Conservation (phyloP, 2,329 filamentous ascomycete species). For the Kalaharituber pfeilii region DNA sequence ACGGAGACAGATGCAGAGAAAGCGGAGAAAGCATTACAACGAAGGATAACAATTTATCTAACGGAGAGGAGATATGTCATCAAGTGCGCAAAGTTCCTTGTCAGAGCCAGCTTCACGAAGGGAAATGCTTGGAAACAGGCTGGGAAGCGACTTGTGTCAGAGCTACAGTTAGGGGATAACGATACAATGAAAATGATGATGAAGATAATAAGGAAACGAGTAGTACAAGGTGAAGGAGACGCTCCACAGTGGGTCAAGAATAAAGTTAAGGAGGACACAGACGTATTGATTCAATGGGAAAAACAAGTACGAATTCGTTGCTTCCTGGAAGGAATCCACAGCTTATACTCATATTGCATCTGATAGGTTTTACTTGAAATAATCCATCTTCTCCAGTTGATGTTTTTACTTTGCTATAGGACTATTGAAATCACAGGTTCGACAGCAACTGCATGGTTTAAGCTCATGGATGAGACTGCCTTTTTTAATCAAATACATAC, state of each 20-base stretch:
- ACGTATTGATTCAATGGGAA: slow-evolving; percentile 17
- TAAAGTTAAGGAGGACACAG: slow-evolving; percentile 5
- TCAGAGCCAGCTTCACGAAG: slow-evolving; percentile 13
- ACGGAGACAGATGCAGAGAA: slow-evolving; percentile 28
- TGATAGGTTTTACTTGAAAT: slow-evolving; percentile 42
- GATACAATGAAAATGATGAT: slow-evolving; percentile 6
- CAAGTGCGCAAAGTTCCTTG: slow-evolving; percentile 33
- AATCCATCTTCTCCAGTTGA: slow-evolving; percentile 53
- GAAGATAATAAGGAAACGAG: slow-evolving; percentile 12
- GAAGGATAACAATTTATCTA: slow-evolving; percentile 55
- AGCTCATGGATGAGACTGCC: slow-evolving; percentile 46
- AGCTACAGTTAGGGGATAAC: slow-evolving; percentile 11
- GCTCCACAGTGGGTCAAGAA: slow-evolving; percentile 15
- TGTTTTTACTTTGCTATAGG: slow-evolving; percentile 52
- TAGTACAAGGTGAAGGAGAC: slow-evolving; percentile 11
- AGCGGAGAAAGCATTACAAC: slow-evolving; percentile 42
- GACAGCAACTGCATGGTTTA: slow-evolving; percentile 53
- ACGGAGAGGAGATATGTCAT: slow-evolving; percentile 52
- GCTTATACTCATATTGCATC: background rate
- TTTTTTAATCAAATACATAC: slow-evolving; percentile 39
- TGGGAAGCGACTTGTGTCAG: slow-evolving; percentile 11
- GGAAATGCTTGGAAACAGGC: slow-evolving; percentile 32
- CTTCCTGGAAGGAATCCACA: no score
- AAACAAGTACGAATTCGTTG: slow-evolving; percentile 14
- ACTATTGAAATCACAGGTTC: slow-evolving; percentile 40